A percentile compares a stretch with the other conserved stretches of the same genome.
Evolutionary conservation across 164 flowering plant genomes (phyloP).

Genomic region (Hamamelis virginiana): DNA sequence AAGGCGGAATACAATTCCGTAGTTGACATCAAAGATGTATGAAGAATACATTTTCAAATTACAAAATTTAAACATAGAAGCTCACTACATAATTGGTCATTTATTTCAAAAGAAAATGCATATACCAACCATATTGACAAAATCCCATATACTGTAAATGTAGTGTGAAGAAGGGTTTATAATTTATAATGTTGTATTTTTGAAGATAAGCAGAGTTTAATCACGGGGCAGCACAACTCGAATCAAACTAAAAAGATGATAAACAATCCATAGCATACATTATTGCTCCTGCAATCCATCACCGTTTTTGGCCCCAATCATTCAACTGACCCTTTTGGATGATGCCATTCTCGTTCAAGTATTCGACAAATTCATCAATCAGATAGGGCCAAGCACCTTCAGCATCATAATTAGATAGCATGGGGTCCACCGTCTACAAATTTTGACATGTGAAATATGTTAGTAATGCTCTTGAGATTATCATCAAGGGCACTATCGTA

Average conservation of each 20-base stretch:
- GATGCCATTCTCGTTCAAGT: slow-evolving; percentile 67
- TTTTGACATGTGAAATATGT: background rate
- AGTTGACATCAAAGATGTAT: no score
- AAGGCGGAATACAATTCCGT: no score
- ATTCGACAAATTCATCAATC: slow-evolving; percentile 94
- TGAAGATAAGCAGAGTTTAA: background rate
- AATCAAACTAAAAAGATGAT: slow-evolving; percentile 5
- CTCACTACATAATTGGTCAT: background rate
- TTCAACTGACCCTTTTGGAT: slow-evolving; percentile 38
- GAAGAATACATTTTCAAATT: no score
- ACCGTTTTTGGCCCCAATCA: slow-evolving; percentile 22
- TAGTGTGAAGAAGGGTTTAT: background rate
- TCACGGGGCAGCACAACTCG: background rate
- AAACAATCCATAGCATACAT: background rate
- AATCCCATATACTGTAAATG: background rate
- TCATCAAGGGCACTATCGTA: background rate
- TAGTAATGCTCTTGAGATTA: background rate
- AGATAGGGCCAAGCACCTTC: slow-evolving; percentile 99
- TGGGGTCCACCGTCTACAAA: slow-evolving; percentile 70
- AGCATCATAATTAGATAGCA: slow-evolving; percentile 79
- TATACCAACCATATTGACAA: background rate
- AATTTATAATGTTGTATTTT: background rate
- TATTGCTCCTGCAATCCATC: slow-evolving; percentile 7
- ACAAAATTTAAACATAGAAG: no score
- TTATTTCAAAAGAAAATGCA: background rate